phyloP scores from a whole-genome alignment of 1,284 basidiomycete genomes.

The Ustilago trichophora region DNA sequence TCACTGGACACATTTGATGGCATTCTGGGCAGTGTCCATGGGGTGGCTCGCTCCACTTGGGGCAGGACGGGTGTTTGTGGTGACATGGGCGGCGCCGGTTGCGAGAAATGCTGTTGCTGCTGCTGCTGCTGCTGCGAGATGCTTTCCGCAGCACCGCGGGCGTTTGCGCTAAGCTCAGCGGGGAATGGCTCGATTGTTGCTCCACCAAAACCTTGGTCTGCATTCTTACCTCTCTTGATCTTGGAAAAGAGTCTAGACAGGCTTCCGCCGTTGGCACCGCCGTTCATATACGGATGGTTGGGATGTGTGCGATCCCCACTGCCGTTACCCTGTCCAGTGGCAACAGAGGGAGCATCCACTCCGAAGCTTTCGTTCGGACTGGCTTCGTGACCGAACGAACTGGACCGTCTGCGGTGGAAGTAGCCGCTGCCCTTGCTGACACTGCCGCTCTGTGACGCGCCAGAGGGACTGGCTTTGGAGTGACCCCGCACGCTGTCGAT shows the following conservation, averaged over 20 bases:
- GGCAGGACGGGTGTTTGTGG: slow-evolving; percentile 17
- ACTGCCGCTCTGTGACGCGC: slow-evolving; percentile 14
- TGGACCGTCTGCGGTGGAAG: slow-evolving; percentile 46
- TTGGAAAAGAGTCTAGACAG: slow-evolving; percentile 49
- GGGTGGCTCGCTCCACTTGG: slow-evolving; percentile 9
- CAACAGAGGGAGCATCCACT: not conserved
- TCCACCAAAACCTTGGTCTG: slow-evolving; percentile 26
- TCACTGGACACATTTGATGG: slow-evolving; percentile 12
- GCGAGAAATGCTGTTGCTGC: not conserved
- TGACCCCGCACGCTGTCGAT: slow-evolving; percentile 13
- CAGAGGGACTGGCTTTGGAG: slow-evolving; percentile 12
- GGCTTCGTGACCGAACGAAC: slow-evolving; percentile 54
- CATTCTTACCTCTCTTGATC: slow-evolving; percentile 32
- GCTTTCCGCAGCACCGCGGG: slow-evolving; percentile 2
- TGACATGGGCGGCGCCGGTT: not conserved
- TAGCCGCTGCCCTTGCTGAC: slow-evolving; percentile 16
- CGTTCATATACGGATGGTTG: slow-evolving; percentile 42
- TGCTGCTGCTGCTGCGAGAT: too few relatives aligned
- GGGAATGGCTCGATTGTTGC: slow-evolving; percentile 47
- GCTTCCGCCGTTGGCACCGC: slow-evolving; percentile 25
- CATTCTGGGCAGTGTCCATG: slow-evolving; percentile 21
- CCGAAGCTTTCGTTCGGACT: slow-evolving; percentile 14
- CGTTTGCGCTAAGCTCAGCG: slow-evolving; percentile 15
- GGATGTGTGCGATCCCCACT: slow-evolving; percentile 11
- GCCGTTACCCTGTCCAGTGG: slow-evolving; percentile 4